phyloP scores from a whole-genome alignment of 192 early-diverging fungal species.

The Haplosporangium gracile region DNA sequence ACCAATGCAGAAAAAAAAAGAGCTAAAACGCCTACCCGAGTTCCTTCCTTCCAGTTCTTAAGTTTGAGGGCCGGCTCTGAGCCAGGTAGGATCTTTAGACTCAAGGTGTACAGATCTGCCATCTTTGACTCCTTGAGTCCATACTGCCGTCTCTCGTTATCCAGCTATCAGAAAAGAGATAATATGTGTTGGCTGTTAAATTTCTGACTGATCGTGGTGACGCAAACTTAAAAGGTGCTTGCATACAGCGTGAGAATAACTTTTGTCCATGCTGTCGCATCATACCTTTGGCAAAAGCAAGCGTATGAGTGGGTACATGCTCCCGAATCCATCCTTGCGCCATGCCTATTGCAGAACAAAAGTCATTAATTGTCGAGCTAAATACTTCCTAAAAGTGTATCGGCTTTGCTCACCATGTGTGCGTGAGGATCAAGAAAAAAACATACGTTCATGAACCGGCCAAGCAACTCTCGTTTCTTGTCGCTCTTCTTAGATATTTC shows the following conservation, averaged over 20 bases:
- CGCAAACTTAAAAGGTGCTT: no score
- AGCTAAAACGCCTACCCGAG: conserved; percentile 20
- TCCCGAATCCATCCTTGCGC: conserved; percentile 44
- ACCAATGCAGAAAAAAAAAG: no score
- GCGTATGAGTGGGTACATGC: conserved; percentile 53
- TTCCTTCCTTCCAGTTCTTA: conserved; percentile 69
- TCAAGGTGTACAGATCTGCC: conserved; percentile 73
- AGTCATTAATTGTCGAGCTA: background rate
- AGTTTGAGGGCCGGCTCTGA: conserved; percentile 73
- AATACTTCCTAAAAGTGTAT: background rate
- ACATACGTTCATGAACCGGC: conserved; percentile 26
- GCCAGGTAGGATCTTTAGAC: conserved; percentile 66
- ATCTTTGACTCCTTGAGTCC: conserved; percentile 77
- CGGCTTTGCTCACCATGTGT: background rate
- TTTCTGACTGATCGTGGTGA: background rate
- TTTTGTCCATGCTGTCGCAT: background rate
- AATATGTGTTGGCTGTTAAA: background rate
- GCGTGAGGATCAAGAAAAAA: no score
- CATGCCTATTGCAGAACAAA: conserved; percentile 16
- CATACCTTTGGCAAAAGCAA: conserved; percentile 55
- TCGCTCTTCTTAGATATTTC: conserved; percentile 35
- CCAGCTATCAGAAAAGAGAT: conserved; percentile 40
- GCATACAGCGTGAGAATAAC: background rate
- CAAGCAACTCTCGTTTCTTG: conserved; percentile 23
- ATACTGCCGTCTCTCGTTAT: conserved; percentile 71